These are phyloP conservation scores for Anthracocystis setariae DNA, from an alignment of 1,284 basidiomycete species.

Conservation along the genomic window DNA sequence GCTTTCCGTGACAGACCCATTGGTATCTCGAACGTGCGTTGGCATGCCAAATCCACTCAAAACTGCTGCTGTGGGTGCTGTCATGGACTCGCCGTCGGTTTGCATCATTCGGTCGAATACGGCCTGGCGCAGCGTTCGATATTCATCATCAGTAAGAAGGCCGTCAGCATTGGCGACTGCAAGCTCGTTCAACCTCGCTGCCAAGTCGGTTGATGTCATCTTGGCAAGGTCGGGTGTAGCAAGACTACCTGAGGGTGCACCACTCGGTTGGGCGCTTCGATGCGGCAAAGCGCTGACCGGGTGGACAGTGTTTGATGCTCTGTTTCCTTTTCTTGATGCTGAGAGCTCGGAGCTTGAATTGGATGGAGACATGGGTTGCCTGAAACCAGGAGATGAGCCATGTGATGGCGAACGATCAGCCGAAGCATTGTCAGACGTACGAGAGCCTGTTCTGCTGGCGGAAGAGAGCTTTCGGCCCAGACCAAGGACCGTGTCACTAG, in stretches of 20 bases:
- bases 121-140: constrained; percentile 50
- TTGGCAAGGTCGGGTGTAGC: constrained; percentile 15
- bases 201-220: constrained; percentile 43
- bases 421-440: background rate
- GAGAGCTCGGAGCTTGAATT: background rate
- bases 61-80: constrained; percentile 17
- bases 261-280: background rate
- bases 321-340: too few relatives aligned
- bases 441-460: constrained; percentile 8
- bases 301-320: background rate
- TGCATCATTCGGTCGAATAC: constrained; percentile 54
- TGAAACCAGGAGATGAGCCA: background rate
- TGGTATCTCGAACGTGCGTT: background rate
- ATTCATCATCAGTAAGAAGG: constrained; percentile 56
- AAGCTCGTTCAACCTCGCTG: constrained; percentile 54
- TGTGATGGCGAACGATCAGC: background rate
- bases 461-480: constrained; percentile 20
- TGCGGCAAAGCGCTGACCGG: background rate
- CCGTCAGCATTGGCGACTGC: constrained; percentile 60
- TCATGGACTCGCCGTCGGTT: constrained; percentile 26
- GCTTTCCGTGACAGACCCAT: background rate
- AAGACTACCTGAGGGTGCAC: background rate
- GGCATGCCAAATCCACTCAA: constrained; percentile 12
- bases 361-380: background rate
- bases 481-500: constrained; percentile 1